These are phyloP conservation scores for Cytospora schulzeri DNA, from an alignment of 2,329 filamentous ascomycete species.

Conservation along the genomic window DNA sequence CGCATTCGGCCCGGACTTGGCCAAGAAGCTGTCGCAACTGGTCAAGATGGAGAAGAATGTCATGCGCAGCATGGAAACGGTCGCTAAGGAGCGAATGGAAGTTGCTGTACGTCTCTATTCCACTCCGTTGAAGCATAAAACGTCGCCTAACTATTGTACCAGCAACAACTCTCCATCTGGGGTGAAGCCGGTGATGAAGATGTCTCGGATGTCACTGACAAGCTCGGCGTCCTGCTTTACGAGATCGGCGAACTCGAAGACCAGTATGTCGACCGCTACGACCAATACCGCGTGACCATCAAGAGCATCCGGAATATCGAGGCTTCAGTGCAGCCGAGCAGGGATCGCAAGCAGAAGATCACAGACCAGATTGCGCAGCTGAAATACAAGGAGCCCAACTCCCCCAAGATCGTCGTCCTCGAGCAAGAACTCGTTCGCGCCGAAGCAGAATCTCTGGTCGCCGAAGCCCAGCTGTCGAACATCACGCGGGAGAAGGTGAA, in stretches of 20 bases:
- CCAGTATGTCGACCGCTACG: conserved; percentile 97
- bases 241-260: conserved; percentile 98
- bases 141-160: conserved; percentile 21
- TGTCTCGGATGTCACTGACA: conserved; percentile 98
- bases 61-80: conserved; percentile 96
- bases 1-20: conserved; percentile 81
- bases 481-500: conserved; percentile 99
- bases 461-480: conserved; percentile 97
- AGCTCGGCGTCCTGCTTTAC: conserved; percentile 95
- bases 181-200: conserved; percentile 95
- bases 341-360: conserved; percentile 99
- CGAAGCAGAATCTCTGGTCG: conserved; percentile 97
- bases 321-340: conserved; percentile 94
- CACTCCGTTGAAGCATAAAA: neutral
- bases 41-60: conserved; percentile 99
- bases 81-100: conserved; percentile 96
- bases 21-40: conserved; percentile 95
- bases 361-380: conserved; percentile 98
- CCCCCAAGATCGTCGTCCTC: conserved; percentile 93
- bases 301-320: conserved; percentile 99
- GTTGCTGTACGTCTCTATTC: conserved; percentile 69
- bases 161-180: conserved; percentile 99
- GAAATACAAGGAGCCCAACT: conserved; percentile 99
- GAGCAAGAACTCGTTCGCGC: conserved; percentile 98
- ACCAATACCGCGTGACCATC: conserved; percentile 98